phyloP scores from a whole-genome alignment of 2,329 filamentous ascomycete genomes.

The Fusarium sororula region DNA sequence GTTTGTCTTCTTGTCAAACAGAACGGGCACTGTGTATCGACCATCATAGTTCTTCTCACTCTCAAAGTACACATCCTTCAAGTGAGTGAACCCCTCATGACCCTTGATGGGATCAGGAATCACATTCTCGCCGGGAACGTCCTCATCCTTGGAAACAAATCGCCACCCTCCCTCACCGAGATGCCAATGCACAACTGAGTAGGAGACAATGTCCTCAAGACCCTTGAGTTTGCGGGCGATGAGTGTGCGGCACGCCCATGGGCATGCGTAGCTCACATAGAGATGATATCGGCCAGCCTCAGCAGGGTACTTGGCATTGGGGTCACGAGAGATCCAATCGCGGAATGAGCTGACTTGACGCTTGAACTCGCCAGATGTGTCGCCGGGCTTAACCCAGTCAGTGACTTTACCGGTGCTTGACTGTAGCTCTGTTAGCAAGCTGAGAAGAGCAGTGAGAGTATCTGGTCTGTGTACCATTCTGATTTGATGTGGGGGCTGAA shows the following conservation, averaged over 20 bases:
- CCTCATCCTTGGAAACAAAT: conserved; percentile 72
- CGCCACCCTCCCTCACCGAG: conserved; percentile 80
- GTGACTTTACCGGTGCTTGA: conserved; percentile 64
- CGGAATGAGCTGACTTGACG: conserved; percentile 85
- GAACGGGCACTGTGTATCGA: conserved; percentile 86
- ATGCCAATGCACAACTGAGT: conserved; percentile 92
- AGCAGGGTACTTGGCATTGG: conserved; percentile 78
- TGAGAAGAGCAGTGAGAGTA: not conserved
- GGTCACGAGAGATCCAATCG: conserved; percentile 77
- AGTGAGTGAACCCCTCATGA: conserved; percentile 73
- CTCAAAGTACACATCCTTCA: conserved; percentile 83
- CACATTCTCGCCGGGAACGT: conserved; percentile 68
- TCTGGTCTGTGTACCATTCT: conserved; percentile 37
- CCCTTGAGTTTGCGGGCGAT: conserved; percentile 93
- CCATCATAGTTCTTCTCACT: conserved; percentile 76
- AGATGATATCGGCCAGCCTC: conserved; percentile 94
- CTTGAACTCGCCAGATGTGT: conserved; percentile 92
- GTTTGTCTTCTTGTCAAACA: conserved; percentile 81
- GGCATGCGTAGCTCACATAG: conserved; percentile 93
- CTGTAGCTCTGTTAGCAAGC: conserved; percentile 28
- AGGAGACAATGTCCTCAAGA: conserved; percentile 82
- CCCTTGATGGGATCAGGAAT: conserved; percentile 74
- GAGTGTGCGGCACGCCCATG: conserved; percentile 89
- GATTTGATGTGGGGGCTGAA: conserved; percentile 22
- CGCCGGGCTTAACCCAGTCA: conserved; percentile 81